A percentile compares a stretch with the other conserved stretches of the same genome.
These are phyloP conservation scores for Nicotiana knightiana DNA, from an alignment of 257 asterid species.

Conservation along the genomic window DNA sequence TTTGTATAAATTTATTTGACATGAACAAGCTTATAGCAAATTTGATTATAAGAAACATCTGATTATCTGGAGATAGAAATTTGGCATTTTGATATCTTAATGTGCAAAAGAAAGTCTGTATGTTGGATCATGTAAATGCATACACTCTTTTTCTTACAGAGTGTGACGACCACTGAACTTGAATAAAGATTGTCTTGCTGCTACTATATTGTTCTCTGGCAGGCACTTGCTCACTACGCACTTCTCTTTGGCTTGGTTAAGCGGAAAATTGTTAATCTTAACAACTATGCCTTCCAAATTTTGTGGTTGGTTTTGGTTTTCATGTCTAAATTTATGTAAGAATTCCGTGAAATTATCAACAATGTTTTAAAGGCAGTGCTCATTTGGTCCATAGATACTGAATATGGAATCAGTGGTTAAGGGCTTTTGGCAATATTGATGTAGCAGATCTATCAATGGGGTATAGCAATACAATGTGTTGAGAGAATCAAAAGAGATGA, in stretches of 20 bases:
- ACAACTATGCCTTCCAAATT: not conserved
- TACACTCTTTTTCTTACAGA: constrained; percentile 64
- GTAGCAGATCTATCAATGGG: constrained; percentile 78
- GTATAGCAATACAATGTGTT: constrained; percentile 68
- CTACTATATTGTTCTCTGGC: constrained; percentile 72
- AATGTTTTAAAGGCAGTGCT: constrained; percentile 43
- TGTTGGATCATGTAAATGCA: constrained; percentile 75
- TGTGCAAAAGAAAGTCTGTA: constrained; percentile 76
- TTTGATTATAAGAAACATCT: not conserved
- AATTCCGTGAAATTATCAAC: constrained; percentile 34
- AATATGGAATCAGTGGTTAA: constrained; percentile 72
- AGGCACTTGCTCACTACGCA: constrained; percentile 78
- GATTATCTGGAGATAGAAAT: constrained; percentile 1
- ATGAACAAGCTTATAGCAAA: not conserved
- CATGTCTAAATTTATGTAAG: not conserved
- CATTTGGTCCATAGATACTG: constrained; percentile 59
- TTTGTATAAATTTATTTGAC: not conserved
- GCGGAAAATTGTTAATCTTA: constrained; percentile 25
- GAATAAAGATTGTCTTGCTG: constrained; percentile 92
- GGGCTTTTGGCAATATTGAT: constrained; percentile 41
- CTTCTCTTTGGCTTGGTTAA: constrained; percentile 40
- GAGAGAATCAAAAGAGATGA: constrained; percentile 15
- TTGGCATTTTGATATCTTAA: constrained; percentile 59
- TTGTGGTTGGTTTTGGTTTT: not conserved
- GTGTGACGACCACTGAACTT: constrained; percentile 60